Conservation (phyloP, 768 basidiomycete genomes). For the Roridomyces roridus region DNA sequence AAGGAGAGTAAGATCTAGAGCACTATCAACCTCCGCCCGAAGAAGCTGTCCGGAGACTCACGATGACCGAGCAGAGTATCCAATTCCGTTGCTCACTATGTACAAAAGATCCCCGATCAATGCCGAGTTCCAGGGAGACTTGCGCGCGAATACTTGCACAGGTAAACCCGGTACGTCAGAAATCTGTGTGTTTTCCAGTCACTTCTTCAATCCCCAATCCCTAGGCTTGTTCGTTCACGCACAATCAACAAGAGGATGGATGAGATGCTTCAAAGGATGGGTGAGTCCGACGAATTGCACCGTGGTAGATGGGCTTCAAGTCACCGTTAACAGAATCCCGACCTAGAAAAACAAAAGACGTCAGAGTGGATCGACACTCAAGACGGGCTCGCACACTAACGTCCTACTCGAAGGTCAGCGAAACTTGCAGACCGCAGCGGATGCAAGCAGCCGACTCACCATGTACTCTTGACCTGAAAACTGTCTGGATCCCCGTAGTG, state of each 20-base stretch:
- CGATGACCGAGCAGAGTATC: not conserved
- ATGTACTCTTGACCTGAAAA: constrained; percentile 35
- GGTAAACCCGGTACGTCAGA: not conserved
- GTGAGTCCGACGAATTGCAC: not conserved
- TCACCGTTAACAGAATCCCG: constrained; percentile 7
- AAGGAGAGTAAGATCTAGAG: constrained; percentile 4
- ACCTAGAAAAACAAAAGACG: not conserved
- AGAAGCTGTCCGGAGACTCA: not conserved
- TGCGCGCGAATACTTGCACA: not conserved
- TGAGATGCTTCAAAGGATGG: not conserved
- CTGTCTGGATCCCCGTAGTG: constrained; percentile 36
- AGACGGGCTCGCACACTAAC: not conserved
- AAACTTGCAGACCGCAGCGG: not conserved
- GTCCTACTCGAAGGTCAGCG: not conserved
- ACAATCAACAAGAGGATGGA: constrained; percentile 7
- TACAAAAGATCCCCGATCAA: no score
- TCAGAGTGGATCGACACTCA: no score
- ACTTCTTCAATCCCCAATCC: not conserved
- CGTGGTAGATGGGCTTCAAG: no score
- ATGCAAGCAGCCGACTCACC: not conserved
- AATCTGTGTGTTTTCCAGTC: not conserved
- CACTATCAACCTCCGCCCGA: no score
- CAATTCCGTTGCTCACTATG: constrained; percentile 4
- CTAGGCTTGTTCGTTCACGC: not conserved
- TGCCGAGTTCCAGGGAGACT: not conserved